A percentile compares a stretch with the other conserved stretches of the same genome.
Evolutionary conservation across 2,329 filamentous ascomycete species (phyloP).

Genomic region (Alternaria panax): DNA sequence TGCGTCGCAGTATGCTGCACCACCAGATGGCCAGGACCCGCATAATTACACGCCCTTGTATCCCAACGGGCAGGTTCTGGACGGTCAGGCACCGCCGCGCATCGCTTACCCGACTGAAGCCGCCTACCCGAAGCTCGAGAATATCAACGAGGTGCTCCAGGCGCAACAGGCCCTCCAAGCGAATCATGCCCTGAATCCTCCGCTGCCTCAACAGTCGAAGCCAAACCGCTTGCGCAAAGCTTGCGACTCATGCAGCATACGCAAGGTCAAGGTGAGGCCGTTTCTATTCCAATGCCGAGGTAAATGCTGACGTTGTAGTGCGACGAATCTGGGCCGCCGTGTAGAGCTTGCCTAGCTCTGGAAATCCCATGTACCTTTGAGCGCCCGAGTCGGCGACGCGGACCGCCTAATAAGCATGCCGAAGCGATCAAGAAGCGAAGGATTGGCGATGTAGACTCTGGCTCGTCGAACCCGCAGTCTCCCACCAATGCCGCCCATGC

Average conservation of each 20-base stretch:
- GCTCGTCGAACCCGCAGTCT: constrained; percentile 56
- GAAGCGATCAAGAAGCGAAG: constrained; percentile 71
- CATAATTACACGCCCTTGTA: constrained; percentile 46
- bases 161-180: constrained; percentile 47
- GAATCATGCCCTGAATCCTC: constrained; percentile 40
- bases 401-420: constrained; percentile 71
- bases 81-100: constrained; percentile 22
- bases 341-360: constrained; percentile 68
- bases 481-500: constrained; percentile 63
- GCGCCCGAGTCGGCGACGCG: constrained; percentile 67
- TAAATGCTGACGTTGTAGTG: constrained; percentile 56
- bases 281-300: background rate
- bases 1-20: constrained; percentile 28
- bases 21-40: constrained; percentile 27
- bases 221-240: constrained; percentile 50
- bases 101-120: constrained; percentile 32
- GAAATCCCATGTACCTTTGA: constrained; percentile 74
- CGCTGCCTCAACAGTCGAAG: constrained; percentile 35
- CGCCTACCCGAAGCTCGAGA: constrained; percentile 47
- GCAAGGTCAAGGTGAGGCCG: constrained; percentile 49
- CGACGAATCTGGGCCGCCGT: constrained; percentile 71
- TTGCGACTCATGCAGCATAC: constrained; percentile 53
- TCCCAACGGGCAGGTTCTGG: constrained; percentile 15
- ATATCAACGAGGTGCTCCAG: constrained; percentile 48
- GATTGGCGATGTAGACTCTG: constrained; percentile 55